Percentiles rank a stretch among this genome's conserved stretches.
phyloP scores from a whole-genome alignment of 2,329 filamentous ascomycete species.

The Rutstroemia sp. region DNA sequence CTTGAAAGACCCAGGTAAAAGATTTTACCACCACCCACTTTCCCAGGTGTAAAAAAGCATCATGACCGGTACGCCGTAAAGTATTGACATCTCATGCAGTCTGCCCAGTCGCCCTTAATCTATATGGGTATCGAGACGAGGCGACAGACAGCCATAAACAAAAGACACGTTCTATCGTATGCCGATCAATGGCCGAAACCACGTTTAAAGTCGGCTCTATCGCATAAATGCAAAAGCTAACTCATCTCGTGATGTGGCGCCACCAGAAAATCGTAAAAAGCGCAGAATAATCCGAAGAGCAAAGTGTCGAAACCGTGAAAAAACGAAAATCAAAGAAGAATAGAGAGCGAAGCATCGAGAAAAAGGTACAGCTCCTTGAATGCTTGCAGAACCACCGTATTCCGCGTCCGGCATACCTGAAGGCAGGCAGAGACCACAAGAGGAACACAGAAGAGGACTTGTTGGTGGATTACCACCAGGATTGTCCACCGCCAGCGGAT shows the following conservation, averaged over 20 bases:
- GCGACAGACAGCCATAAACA: slow-evolving; percentile 26
- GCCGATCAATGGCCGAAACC: slow-evolving; percentile 28
- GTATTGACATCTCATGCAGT: slow-evolving; percentile 26
- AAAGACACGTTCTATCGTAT: slow-evolving; percentile 34
- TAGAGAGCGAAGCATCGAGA: slow-evolving; percentile 10
- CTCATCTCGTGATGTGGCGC: slow-evolving; percentile 19
- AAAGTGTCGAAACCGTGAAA: slow-evolving; percentile 17
- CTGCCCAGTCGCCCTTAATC: slow-evolving; percentile 27
- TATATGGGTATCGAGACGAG: slow-evolving; percentile 30
- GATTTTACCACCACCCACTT: background rate
- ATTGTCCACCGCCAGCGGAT: slow-evolving; percentile 41
- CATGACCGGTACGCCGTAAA: slow-evolving; percentile 28
- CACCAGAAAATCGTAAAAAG: slow-evolving; percentile 28
- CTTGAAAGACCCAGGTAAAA: slow-evolving; percentile 17
- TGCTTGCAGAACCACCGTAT: slow-evolving; percentile 23
- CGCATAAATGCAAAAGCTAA: slow-evolving; percentile 22
- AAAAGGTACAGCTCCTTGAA: slow-evolving; percentile 20
- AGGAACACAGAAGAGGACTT: slow-evolving; percentile 19
- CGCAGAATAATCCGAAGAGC: slow-evolving; percentile 18
- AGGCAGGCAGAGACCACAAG: slow-evolving; percentile 14
- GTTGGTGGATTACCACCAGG: slow-evolving; percentile 44
- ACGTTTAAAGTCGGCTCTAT: slow-evolving; percentile 21
- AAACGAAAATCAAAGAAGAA: slow-evolving; percentile 11
- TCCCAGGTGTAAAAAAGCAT: slow-evolving; percentile 27
- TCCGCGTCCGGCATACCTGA: slow-evolving; percentile 21